Base-by-base conservation (phyloP, 2,329 filamentous ascomycete genomes). In the Xylogone sp. region DNA sequence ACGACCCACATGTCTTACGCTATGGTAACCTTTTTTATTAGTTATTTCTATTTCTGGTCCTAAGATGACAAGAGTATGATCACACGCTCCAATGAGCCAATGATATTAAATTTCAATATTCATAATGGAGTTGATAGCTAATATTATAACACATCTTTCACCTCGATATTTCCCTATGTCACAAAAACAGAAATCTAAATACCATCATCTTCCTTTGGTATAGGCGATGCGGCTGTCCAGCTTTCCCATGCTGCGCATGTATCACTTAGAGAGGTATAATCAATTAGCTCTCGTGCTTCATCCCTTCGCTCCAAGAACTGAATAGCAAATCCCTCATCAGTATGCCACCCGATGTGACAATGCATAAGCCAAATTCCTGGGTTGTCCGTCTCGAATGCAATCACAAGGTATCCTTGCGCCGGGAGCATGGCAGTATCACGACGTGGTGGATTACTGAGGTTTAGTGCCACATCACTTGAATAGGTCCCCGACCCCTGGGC, bases 341-440 rank as follows among this genome's bases (percentile, higher is more conserved):
- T 72, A 60, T 83, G 80, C 78, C 78, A 83, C 8, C 59, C 66
- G 39, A 68, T 64, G 53, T 68, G 67, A 53, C 67, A 69, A 49
- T 69, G 67, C 54, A 63, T 52, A 5, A 64, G 45, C 62, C 62
- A 65, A 7, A 57, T 57, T 7, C 62, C 62, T 9, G 62, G 62
- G 45, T 64, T 65, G 43, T 65, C 62, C 0, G 58, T 59, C 18
- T 56, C 16, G 39, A 62, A 62, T 1, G 52, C 61, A 42, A 65
- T 57, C 10, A 62, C 62, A 2, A 64, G 42, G 21, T 63, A 61
- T 2, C 62, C 62, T 6, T 51, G 42, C 4, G 49, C 50, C 21
- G 62, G 62, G 10, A 81, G 65, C 61, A 78, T 72, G 10, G 75
- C 75, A 1, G 75, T 73, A 58, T 82, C 78, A 20, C 79, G 69